Evolutionary conservation across 768 basidiomycete genomes (phyloP).

Genomic region (Vararia minispora): DNA sequence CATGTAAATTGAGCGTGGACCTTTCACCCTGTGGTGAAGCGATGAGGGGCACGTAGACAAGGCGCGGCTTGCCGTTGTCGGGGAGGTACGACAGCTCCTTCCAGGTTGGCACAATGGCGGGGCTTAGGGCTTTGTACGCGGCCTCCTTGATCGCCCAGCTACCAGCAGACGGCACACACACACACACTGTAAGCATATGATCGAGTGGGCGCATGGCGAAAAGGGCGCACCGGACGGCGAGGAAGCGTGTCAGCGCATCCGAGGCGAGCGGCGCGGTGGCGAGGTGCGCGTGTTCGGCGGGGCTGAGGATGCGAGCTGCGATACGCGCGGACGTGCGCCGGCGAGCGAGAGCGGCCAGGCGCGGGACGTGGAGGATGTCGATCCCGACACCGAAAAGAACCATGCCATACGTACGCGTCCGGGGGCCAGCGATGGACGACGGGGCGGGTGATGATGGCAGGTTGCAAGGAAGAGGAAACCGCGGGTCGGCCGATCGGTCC

Average conservation of each 20-base stretch:
- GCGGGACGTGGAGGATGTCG: constrained; percentile 61
- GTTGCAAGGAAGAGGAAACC: no score
- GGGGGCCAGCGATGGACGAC: no score
- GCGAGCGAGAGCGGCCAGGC: constrained; percentile 42
- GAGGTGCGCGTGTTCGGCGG: constrained; percentile 29
- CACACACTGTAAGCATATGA: constrained; percentile 2
- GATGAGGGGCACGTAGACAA: constrained; percentile 21
- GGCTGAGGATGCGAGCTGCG: constrained; percentile 54
- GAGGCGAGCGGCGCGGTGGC: constrained; percentile 22
- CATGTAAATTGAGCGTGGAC: constrained; percentile 36
- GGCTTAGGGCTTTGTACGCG: constrained; percentile 77
- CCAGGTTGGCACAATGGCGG: constrained; percentile 52
- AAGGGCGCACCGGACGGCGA: constrained; percentile 61
- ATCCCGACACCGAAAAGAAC: constrained; percentile 64
- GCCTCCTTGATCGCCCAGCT: constrained; percentile 86
- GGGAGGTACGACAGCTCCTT: constrained; percentile 45
- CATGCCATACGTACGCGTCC: no score
- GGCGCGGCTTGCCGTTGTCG: constrained; percentile 29
- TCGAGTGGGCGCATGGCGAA: no score
- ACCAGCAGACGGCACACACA: neutral
- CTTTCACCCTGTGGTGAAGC: constrained; percentile 9
- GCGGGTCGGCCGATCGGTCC: no score
- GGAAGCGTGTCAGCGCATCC: constrained; percentile 31
- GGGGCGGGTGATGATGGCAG: no score
- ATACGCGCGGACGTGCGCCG: constrained; percentile 37